These are phyloP conservation scores for Ophiostoma perfectum DNA, from an alignment of 2,329 filamentous ascomycete species.

Conservation along the genomic window DNA sequence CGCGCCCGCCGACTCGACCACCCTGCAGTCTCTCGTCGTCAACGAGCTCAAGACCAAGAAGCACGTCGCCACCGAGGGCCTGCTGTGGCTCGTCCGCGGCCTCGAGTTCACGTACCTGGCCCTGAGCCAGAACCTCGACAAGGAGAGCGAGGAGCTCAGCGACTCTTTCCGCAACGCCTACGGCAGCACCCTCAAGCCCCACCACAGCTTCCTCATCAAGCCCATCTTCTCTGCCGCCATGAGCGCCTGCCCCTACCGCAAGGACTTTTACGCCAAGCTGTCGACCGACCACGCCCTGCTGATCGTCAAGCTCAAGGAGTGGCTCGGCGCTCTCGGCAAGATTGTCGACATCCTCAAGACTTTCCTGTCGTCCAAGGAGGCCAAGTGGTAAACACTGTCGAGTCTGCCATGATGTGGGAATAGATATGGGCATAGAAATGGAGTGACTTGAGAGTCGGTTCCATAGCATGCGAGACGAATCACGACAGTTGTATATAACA, in stretches of 20 bases:
- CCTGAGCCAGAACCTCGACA: conserved; percentile 69
- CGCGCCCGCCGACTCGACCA: conserved; percentile 72
- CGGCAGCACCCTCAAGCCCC: conserved; percentile 77
- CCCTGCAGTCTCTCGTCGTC: conserved; percentile 74
- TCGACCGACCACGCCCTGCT: conserved; percentile 62
- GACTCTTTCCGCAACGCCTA: conserved; percentile 85
- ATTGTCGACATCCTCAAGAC: conserved; percentile 68
- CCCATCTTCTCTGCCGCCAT: conserved; percentile 90
- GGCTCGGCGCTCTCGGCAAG: conserved; percentile 72
- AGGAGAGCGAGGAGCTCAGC: conserved; percentile 67
- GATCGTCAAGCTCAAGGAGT: conserved; percentile 57
- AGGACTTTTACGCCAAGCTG: conserved; percentile 88
- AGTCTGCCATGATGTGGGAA: neutral
- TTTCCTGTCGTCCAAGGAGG: conserved; percentile 52
- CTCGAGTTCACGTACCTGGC: conserved; percentile 90
- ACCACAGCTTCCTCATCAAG: conserved; percentile 86
- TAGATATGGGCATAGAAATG: neutral
- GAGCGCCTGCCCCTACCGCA: conserved; percentile 86
- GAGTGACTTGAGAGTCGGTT: neutral
- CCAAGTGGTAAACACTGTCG: conserved; percentile 46
- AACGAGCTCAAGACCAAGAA: conserved; percentile 90
- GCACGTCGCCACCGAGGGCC: conserved; percentile 79
- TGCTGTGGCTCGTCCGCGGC: conserved; percentile 84
- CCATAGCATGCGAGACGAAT: neutral
- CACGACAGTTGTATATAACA: conserved; percentile 7